Percentiles rank a stretch among this genome's conserved stretches.
These are phyloP conservation scores for Botrytis porri DNA, from an alignment of 2,329 filamentous ascomycete genomes.

Conservation along the genomic window DNA sequence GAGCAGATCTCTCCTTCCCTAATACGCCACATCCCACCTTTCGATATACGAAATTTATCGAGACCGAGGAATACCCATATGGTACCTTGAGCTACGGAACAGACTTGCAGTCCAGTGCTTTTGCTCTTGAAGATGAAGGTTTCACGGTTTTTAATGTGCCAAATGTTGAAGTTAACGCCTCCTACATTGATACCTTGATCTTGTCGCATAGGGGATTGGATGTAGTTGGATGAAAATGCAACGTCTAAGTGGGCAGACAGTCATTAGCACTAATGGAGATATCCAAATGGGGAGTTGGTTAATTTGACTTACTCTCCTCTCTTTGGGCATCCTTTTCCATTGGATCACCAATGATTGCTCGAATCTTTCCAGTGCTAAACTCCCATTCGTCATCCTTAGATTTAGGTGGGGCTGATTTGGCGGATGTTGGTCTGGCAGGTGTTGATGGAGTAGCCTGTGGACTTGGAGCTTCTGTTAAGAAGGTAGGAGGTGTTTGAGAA, in stretches of 20 bases:
- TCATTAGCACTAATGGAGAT: not conserved
- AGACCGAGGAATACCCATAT: conserved; percentile 24
- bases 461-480: not conserved
- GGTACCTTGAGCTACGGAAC: conserved; percentile 25
- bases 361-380: conserved; percentile 22
- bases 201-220: conserved; percentile 8
- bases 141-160: conserved; percentile 8
- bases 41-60: conserved; percentile 23
- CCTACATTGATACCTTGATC: conserved; percentile 22
- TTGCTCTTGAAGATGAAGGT: not conserved
- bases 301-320: conserved; percentile 28
- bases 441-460: not conserved
- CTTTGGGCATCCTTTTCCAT: conserved; percentile 23
- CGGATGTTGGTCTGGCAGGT: not conserved
- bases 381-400: conserved; percentile 27
- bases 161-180: conserved; percentile 23
- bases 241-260: conserved; percentile 21
- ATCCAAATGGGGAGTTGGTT: not conserved
- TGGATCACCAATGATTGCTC: conserved; percentile 13
- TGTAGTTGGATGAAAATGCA: conserved; percentile 29
- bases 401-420: not conserved
- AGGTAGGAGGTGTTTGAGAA: not conserved
- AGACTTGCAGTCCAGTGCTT: conserved; percentile 18
- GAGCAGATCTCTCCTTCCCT: conserved; percentile 23
- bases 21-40: conserved; percentile 29